A percentile compares a stretch with the other conserved stretches of the same genome.
These are phyloP conservation scores for Sarocladium kiliense DNA, from an alignment of 2,329 filamentous ascomycete genomes.

Conservation along the genomic window DNA sequence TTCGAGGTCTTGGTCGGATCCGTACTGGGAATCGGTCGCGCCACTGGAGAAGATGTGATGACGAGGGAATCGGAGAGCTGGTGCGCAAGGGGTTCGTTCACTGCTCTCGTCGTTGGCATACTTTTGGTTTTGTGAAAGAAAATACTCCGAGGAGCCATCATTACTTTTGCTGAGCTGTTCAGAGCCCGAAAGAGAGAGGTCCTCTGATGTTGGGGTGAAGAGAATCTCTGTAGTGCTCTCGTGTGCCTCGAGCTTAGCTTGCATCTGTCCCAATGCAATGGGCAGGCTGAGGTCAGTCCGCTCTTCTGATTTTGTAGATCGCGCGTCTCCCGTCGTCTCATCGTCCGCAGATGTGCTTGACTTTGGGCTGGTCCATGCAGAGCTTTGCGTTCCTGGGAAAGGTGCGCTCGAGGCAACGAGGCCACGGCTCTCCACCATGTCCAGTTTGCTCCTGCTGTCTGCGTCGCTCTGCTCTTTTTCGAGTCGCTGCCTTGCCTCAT, in stretches of 20 bases:
- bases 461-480: constrained; percentile 27
- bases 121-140: not conserved
- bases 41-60: constrained; percentile 2
- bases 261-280: not conserved
- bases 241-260: not conserved
- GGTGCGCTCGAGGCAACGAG: constrained; percentile 36
- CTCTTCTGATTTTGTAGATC: not conserved
- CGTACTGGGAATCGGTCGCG: constrained; percentile 21
- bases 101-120: constrained; percentile 4
- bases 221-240: constrained; percentile 4
- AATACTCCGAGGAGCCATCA: not conserved
- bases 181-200: not conserved
- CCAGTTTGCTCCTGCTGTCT: constrained; percentile 20
- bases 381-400: constrained; percentile 21
- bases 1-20: constrained; percentile 6
- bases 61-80: not conserved
- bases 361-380: constrained; percentile 16
- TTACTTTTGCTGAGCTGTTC: not conserved
- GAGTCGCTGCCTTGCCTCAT: constrained; percentile 31
- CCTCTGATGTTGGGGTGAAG: not conserved
- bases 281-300: not conserved
- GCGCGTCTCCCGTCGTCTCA: not conserved
- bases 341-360: constrained; percentile 10
- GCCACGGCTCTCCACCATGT: constrained; percentile 26
- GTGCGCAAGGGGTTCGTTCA: not conserved